Conservation (phyloP, 2,329 filamentous ascomycete species). For the Aspergillus udagawae region DNA sequence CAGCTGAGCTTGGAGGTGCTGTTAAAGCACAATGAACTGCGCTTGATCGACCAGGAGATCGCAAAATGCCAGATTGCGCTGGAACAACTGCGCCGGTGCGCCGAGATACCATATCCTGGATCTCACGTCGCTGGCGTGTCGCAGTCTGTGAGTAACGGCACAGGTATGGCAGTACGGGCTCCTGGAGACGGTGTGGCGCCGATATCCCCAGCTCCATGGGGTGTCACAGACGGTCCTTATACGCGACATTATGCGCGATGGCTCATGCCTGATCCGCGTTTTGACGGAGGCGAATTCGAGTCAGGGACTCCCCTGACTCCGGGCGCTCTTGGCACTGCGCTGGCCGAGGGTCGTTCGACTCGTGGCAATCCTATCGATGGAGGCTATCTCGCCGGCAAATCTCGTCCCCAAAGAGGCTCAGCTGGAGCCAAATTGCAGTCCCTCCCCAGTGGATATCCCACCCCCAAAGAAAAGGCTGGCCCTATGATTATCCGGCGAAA, state of each 20-base stretch:
- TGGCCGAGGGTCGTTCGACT: constrained; percentile 70
- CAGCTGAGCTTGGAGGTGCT: constrained; percentile 90
- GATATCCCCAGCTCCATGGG: constrained; percentile 79
- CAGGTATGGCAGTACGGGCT: constrained; percentile 64
- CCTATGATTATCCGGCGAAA: constrained; percentile 81
- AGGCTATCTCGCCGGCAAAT: constrained; percentile 48
- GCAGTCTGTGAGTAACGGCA: constrained; percentile 67
- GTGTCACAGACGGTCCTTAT: constrained; percentile 88
- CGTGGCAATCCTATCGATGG: constrained; percentile 67
- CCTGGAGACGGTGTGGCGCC: constrained; percentile 63
- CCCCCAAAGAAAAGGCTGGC: constrained; percentile 74
- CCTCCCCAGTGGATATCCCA: constrained; percentile 65
- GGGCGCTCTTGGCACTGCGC: constrained; percentile 37
- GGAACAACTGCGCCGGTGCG: constrained; percentile 88
- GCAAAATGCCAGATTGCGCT: constrained; percentile 91
- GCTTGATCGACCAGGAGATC: constrained; percentile 91
- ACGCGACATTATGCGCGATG: constrained; percentile 92
- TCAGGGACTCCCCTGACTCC: constrained; percentile 17
- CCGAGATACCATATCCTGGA: constrained; percentile 84
- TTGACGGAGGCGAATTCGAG: constrained; percentile 62
- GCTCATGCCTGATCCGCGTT: constrained; percentile 83
- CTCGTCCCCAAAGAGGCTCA: constrained; percentile 55
- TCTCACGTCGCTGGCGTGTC: constrained; percentile 57
- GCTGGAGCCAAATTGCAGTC: constrained; percentile 64
- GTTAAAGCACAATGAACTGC: constrained; percentile 89